These are phyloP conservation scores for Gillenia trifoliata DNA, from an alignment of 306 rosid species.

Conservation along the genomic window DNA sequence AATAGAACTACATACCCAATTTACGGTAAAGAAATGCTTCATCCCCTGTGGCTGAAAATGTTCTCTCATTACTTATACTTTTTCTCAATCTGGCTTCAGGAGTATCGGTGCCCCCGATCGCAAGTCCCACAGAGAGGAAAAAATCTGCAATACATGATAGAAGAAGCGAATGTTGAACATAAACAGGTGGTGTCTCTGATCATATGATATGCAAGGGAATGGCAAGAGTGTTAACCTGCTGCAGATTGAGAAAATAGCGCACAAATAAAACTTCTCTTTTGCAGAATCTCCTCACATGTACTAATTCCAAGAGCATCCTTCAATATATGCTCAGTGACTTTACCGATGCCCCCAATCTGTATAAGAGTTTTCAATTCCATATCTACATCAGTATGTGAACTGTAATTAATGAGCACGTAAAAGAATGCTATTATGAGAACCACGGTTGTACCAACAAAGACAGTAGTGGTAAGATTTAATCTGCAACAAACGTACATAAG, in stretches of 20 bases:
- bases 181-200: background rate
- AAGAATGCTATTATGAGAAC: background rate
- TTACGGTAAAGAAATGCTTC: conserved; percentile 45
- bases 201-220: background rate
- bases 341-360: conserved; percentile 98
- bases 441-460: background rate
- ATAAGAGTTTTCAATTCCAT: conserved; percentile 17
- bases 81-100: conserved; percentile 67
- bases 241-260: conserved; percentile 77
- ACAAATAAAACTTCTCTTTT: conserved; percentile 63
- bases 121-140: conserved; percentile 86
- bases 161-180: background rate
- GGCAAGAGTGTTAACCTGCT: conserved; percentile 54
- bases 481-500: conserved; percentile 6
- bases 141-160: conserved; percentile 48
- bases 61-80: conserved; percentile 91
- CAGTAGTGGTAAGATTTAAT: background rate
- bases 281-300: conserved; percentile 82
- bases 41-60: conserved; percentile 76
- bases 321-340: conserved; percentile 83
- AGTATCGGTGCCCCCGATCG: conserved; percentile 66
- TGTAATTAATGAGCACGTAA: conserved; percentile 8
- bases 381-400: conserved; percentile 12
- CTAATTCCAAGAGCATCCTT: conserved; percentile 70
- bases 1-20: conserved; percentile 48